These are phyloP conservation scores for Suillus tomentosus DNA, from an alignment of 768 basidiomycete species.

Conservation along the genomic window DNA sequence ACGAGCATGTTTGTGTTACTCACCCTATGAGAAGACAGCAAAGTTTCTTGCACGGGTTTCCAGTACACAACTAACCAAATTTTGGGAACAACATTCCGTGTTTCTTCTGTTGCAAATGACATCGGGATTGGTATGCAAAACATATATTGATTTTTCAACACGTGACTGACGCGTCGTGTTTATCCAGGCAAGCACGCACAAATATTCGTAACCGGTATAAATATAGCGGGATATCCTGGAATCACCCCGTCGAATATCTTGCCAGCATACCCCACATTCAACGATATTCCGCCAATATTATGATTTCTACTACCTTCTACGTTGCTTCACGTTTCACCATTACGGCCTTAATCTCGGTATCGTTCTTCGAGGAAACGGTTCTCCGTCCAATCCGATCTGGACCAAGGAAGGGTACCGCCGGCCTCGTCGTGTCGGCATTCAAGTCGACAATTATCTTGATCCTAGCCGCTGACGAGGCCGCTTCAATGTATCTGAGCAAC, in stretches of 20 bases:
- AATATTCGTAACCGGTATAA: background rate
- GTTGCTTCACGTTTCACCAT: background rate
- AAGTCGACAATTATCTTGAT: background rate
- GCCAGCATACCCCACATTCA: background rate
- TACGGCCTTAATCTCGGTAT: background rate
- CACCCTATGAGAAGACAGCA: background rate
- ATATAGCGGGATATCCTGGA: background rate
- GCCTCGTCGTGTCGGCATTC: background rate
- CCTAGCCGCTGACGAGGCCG: background rate
- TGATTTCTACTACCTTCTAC: background rate
- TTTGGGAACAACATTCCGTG: background rate
- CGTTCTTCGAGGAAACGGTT: background rate
- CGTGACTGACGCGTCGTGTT: background rate
- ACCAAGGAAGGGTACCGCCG: background rate
- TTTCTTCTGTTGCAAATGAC: background rate
- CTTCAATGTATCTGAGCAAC: background rate
- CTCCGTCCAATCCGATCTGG: background rate
- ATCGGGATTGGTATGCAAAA: too few species aligned
- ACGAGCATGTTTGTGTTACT: slow-evolving; percentile 6
- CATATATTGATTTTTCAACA: background rate
- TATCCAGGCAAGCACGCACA: background rate
- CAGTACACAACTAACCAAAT: background rate
- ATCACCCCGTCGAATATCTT: background rate
- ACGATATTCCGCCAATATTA: background rate
- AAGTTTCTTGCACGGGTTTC: background rate